Percentiles rank a stretch among this genome's conserved stretches.
phyloP scores from a whole-genome alignment of 441 rosid species.

The Populus hybrid region DNA sequence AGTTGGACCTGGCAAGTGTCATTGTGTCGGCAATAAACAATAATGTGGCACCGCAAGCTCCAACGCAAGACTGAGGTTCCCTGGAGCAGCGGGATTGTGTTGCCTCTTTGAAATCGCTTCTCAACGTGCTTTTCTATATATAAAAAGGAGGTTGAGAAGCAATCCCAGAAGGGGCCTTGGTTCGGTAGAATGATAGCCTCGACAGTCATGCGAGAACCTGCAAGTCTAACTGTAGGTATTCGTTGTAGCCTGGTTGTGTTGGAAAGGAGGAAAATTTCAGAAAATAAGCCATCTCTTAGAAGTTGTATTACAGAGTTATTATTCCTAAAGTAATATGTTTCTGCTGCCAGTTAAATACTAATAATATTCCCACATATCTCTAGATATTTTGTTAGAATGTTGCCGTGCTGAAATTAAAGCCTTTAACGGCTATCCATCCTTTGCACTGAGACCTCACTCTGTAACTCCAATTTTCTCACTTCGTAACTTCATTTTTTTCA shows the following conservation, averaged over 20 bases:
- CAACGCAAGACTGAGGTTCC: too few relatives aligned
- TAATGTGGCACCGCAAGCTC: too few relatives aligned
- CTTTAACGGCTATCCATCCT: slow-evolving; percentile 50
- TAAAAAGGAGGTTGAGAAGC: too few relatives aligned
- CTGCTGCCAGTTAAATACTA: slow-evolving; percentile 7
- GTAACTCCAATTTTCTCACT: too few relatives aligned
- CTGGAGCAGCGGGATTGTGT: too few relatives aligned
- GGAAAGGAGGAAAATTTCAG: background rate
- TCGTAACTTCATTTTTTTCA: too few relatives aligned
- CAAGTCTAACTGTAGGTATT: background rate
- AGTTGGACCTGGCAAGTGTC: too few relatives aligned
- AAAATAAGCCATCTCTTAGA: background rate
- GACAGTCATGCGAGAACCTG: background rate
- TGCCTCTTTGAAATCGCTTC: too few relatives aligned
- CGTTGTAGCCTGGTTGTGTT: background rate
- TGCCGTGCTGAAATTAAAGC: slow-evolving; percentile 83
- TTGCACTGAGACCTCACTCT: slow-evolving; percentile 13
- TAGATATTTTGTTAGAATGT: slow-evolving; percentile 65
- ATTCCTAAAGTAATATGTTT: slow-evolving; percentile 4
- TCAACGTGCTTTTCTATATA: too few relatives aligned
- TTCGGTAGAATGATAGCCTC: background rate
- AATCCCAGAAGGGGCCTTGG: background rate
- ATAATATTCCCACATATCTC: slow-evolving; percentile 44
- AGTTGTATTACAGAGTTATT: background rate
- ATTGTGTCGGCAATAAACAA: too few relatives aligned